A percentile compares a stretch with the other conserved stretches of the same genome.
phyloP scores from a whole-genome alignment of 2,329 filamentous ascomycete genomes.

The Amesomyces nigricolor region DNA sequence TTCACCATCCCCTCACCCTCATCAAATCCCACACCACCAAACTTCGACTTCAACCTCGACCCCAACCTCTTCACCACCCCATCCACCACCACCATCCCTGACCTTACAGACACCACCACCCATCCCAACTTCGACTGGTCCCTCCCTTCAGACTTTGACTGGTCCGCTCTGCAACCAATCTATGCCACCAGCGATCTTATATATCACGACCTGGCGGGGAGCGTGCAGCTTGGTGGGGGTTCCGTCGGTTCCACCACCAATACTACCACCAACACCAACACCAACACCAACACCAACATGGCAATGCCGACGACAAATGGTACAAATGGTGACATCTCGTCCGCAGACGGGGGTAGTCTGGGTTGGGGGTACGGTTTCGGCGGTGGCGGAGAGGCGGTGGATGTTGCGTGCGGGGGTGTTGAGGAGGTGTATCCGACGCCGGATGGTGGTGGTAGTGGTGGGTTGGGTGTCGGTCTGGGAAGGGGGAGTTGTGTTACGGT shows the following conservation, averaged over 20 bases:
- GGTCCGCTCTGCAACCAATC: slow-evolving; percentile 48
- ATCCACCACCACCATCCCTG: neutral
- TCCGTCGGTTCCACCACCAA: no score
- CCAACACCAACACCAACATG: no score
- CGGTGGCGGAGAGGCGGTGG: neutral
- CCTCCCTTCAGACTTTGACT: slow-evolving; percentile 42
- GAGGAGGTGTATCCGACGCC: neutral
- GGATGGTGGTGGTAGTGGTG: no score
- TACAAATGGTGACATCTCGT: no score
- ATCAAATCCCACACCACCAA: neutral
- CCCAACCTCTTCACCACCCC: neutral
- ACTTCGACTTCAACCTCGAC: slow-evolving; percentile 1
- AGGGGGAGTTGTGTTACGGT: neutral
- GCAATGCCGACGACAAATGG: no score
- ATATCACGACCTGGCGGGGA: slow-evolving; percentile 46
- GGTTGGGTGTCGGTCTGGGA: no score
- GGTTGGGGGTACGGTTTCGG: neutral
- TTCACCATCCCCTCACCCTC: neutral
- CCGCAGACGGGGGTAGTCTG: neutral
- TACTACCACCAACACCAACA: no score
- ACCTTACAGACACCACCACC: no score
- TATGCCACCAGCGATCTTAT: slow-evolving; percentile 53
- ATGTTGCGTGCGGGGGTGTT: no score
- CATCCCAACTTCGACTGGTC: slow-evolving; percentile 32
- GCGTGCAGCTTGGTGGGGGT: neutral